phyloP scores from a whole-genome alignment of 2,329 filamentous ascomycete species.

The Nakataea oryzae region DNA sequence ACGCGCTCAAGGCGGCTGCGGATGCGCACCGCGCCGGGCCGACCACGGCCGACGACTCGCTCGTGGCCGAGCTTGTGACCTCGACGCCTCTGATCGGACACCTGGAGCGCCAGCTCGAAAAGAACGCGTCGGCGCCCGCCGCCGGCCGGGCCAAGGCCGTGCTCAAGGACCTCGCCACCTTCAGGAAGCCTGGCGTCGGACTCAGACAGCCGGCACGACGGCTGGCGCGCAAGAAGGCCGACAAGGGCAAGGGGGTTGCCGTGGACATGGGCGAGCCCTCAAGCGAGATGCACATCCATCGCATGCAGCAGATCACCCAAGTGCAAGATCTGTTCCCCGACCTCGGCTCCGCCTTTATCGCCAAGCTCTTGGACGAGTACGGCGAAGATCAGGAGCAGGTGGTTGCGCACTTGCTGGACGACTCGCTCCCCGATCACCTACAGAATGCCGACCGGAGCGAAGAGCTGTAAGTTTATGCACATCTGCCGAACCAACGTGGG shows the following conservation, averaged over 20 bases:
- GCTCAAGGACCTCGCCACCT: constrained; percentile 48
- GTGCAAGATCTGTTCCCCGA: constrained; percentile 92
- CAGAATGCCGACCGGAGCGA: constrained; percentile 52
- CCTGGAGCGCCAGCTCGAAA: constrained; percentile 43
- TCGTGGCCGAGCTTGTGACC: constrained; percentile 76
- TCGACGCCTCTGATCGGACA: constrained; percentile 65
- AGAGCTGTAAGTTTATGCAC: constrained; percentile 36
- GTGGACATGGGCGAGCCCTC: constrained; percentile 23
- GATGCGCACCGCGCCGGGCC: constrained; percentile 50
- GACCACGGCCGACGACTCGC: constrained; percentile 50
- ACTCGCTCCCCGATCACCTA: constrained; percentile 61
- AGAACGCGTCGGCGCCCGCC: constrained; percentile 35
- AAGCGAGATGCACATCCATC: constrained; percentile 60
- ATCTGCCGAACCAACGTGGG: not conserved
- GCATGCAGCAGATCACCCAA: constrained; percentile 74
- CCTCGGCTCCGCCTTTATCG: constrained; percentile 71
- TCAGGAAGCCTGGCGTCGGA: constrained; percentile 42
- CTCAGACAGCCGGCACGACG: constrained; percentile 37
- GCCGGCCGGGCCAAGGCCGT: constrained; percentile 43
- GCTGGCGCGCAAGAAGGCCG: constrained; percentile 40
- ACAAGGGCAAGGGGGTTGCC: constrained; percentile 54
- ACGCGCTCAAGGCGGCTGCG: constrained; percentile 63
- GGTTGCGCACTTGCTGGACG: constrained; percentile 71
- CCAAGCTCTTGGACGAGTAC: constrained; percentile 72
- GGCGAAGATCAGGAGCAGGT: constrained; percentile 67